Evolutionary conservation across 1,139 yeast genomes (phyloP).

Genomic region (Candida anutae): DNA sequence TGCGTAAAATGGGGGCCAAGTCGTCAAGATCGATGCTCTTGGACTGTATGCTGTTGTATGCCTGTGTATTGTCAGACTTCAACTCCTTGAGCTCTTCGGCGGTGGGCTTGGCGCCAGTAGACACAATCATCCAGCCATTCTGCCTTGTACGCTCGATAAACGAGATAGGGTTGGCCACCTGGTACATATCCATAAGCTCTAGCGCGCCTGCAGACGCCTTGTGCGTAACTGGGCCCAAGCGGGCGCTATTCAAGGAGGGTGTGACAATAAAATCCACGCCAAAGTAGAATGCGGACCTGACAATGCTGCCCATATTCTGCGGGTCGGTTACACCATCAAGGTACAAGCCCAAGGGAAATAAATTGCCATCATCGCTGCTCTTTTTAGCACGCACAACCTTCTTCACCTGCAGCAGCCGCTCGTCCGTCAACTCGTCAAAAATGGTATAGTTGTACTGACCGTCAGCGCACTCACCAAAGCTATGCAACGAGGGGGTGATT

Average conservation of each 20-base stretch:
- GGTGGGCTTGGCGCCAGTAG: conserved; percentile 43
- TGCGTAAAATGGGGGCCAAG: conserved; percentile 32
- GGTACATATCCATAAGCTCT: conserved; percentile 61
- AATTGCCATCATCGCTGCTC: conserved; percentile 8
- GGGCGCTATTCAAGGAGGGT: conserved; percentile 66
- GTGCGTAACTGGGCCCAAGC: conserved; percentile 66
- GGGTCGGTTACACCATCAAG: conserved; percentile 86
- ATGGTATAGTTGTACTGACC: conserved; percentile 21
- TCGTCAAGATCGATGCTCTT: conserved; percentile 35
- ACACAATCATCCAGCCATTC: conserved; percentile 66
- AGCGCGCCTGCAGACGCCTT: conserved; percentile 88
- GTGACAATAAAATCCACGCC: conserved; percentile 79
- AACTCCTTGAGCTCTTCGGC: conserved; percentile 13
- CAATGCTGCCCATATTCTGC: conserved; percentile 81
- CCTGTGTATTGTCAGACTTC: conserved; percentile 14
- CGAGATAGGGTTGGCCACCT: conserved; percentile 47
- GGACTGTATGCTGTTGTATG: conserved; percentile 13
- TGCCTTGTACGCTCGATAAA: conserved; percentile 50
- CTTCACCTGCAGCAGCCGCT: conserved; percentile 5
- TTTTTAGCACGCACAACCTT: conserved; percentile 4
- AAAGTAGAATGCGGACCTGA: conserved; percentile 73
- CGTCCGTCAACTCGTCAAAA: conserved; percentile 13
- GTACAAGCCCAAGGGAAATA: conserved; percentile 63
- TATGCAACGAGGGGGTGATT: conserved; percentile 32
- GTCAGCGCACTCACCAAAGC: conserved; percentile 21